A percentile compares a stretch with the other conserved stretches of the same genome.
These are phyloP conservation scores for Diutina neorugosa DNA, from an alignment of 1,139 yeast genomes.

Conservation along the genomic window DNA sequence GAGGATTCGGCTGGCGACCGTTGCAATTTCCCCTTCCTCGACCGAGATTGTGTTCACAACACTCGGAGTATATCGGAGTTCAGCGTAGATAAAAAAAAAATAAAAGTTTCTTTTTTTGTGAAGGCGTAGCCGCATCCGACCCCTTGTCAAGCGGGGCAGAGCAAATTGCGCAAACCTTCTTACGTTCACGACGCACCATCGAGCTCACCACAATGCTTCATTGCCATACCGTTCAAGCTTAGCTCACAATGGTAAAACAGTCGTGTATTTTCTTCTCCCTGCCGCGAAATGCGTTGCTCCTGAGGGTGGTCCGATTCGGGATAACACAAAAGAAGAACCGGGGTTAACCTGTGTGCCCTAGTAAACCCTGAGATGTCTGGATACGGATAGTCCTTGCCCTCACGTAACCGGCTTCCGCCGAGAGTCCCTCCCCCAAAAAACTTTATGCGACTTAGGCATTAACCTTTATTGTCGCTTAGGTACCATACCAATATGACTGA, in stretches of 20 bases:
- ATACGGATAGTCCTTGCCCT: neutral
- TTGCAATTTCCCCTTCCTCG: neutral
- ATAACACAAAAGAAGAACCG: neutral
- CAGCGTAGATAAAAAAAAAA: neutral
- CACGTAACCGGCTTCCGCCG: neutral
- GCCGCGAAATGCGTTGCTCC: neutral
- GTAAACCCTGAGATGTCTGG: neutral
- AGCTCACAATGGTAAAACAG: neutral
- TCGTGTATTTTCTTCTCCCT: too few species aligned
- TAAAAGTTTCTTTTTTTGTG: neutral
- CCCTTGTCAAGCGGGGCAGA: neutral
- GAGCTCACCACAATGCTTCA: neutral
- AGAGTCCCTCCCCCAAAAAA: neutral
- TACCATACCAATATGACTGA: neutral
- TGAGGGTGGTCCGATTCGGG: neutral
- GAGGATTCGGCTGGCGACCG: neutral
- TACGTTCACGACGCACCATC: neutral
- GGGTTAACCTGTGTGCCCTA: neutral
- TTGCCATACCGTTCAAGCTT: neutral
- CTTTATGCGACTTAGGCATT: neutral
- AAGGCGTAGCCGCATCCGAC: neutral
- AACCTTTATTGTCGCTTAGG: too few species aligned
- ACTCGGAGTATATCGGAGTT: neutral
- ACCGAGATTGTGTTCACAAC: neutral
- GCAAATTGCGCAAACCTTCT: neutral